Evolutionary conservation across 208 protist species (phyloP).

Genomic region (Trypanosoma cruzi): DNA sequence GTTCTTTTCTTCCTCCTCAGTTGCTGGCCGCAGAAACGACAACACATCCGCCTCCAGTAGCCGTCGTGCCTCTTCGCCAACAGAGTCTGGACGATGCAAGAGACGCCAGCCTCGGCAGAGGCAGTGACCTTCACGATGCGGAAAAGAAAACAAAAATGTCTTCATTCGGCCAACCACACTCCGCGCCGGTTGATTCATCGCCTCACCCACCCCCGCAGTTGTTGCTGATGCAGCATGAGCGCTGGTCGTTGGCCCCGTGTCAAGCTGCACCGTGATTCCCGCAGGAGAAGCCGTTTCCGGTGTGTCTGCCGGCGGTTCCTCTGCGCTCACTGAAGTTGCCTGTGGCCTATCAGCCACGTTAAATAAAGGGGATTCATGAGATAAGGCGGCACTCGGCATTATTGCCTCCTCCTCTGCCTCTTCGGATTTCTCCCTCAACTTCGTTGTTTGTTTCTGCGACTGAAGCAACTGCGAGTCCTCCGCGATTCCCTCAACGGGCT

Average conservation of each 20-base stretch:
- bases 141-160: constrained; percentile 64
- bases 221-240: background rate
- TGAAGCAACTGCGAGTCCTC: background rate
- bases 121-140: constrained; percentile 64
- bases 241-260: background rate
- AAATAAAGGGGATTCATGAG: background rate
- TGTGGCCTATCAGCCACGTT: background rate
- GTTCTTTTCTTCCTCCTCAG: constrained; percentile 45
- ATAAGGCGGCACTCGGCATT: background rate
- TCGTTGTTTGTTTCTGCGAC: background rate
- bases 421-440: background rate
- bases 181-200: background rate
- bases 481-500: too few species aligned
- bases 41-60: constrained; percentile 65
- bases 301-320: background rate
- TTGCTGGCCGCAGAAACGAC: constrained; percentile 49
- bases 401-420: background rate
- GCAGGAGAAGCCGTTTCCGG: background rate
- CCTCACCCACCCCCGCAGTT: background rate
- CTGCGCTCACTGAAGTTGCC: background rate
- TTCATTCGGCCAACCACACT: constrained; percentile 45
- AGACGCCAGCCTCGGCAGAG: constrained; percentile 78
- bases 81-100: constrained; percentile 40
- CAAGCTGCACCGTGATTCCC: background rate
- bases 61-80: constrained; percentile 39